phyloP scores from a whole-genome alignment of 331 rosid genomes.

The Ulmus americana region DNA sequence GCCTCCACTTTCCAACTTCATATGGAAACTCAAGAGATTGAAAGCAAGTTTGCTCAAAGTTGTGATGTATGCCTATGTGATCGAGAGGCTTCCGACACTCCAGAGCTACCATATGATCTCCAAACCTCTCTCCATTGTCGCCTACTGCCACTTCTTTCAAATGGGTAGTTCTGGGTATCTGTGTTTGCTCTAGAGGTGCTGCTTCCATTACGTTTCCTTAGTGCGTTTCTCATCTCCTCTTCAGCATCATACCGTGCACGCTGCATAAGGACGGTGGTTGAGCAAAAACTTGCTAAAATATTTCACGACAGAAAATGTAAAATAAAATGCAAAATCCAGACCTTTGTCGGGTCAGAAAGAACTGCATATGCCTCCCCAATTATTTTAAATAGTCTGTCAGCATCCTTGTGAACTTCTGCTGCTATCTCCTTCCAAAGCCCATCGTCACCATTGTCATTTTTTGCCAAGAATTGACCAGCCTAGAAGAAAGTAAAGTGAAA shows the following conservation, averaged over 20 bases:
- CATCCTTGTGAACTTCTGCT: constrained; percentile 72
- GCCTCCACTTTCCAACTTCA: neutral
- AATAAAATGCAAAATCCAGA: constrained; percentile 6
- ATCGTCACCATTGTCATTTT: constrained; percentile 72
- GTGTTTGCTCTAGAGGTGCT: constrained; percentile 47
- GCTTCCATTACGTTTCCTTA: constrained; percentile 59
- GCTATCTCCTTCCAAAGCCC: constrained; percentile 66
- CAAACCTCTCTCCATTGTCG: constrained; percentile 68
- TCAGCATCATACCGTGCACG: constrained; percentile 75
- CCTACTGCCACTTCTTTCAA: constrained; percentile 49
- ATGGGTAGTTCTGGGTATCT: constrained; percentile 52
- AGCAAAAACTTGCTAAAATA: constrained; percentile 12
- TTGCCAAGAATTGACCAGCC: constrained; percentile 82
- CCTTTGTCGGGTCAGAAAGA: constrained; percentile 81
- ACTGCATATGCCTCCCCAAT: constrained; percentile 88
- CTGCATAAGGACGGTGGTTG: constrained; percentile 36
- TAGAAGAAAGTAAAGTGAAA: constrained; percentile 12
- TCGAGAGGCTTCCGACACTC: constrained; percentile 51
- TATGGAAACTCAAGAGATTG: constrained; percentile 1
- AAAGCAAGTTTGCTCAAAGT: constrained; percentile 2
- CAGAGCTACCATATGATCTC: constrained; percentile 49
- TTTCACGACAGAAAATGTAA: constrained; percentile 2
- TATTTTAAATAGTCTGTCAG: constrained; percentile 82
- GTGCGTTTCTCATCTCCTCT: constrained; percentile 78
- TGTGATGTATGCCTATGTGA: constrained; percentile 45